phyloP scores from a whole-genome alignment of 768 basidiomycete genomes.

The Tylopilus sp. region DNA sequence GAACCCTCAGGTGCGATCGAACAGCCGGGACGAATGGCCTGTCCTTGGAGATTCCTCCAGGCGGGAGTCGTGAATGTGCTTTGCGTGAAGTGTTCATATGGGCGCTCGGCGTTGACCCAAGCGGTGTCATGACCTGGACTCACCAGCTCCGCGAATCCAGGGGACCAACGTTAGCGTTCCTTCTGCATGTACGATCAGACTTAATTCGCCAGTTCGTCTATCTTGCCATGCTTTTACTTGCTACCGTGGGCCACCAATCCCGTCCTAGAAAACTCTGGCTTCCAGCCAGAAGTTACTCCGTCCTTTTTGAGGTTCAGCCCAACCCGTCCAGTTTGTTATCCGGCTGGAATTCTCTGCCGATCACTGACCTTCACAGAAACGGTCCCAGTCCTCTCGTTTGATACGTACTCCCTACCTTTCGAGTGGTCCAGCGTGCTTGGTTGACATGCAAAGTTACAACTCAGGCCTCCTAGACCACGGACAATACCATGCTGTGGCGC shows the following conservation, averaged over 20 bases:
- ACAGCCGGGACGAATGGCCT: slow-evolving; percentile 16
- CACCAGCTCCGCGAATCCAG: slow-evolving; percentile 35
- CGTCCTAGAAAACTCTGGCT: slow-evolving; percentile 25
- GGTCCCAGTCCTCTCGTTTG: slow-evolving; percentile 6
- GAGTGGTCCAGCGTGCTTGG: slow-evolving; percentile 6
- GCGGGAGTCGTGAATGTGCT: slow-evolving; percentile 33
- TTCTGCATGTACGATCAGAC: slow-evolving; percentile 31
- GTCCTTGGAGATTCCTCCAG: slow-evolving; percentile 48
- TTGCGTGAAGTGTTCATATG: slow-evolving; percentile 27
- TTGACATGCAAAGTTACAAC: slow-evolving; percentile 30
- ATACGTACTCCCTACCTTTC: slow-evolving; percentile 1
- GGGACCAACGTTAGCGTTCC: slow-evolving; percentile 24
- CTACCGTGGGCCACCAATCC: slow-evolving; percentile 26
- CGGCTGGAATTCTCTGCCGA: slow-evolving; percentile 22
- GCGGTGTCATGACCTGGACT: slow-evolving; percentile 26
- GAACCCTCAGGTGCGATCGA: too few relatives aligned
- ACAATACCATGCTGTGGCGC: slow-evolving; percentile 26
- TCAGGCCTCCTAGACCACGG: slow-evolving; percentile 17
- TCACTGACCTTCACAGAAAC: slow-evolving; percentile 25
- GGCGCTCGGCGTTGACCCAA: slow-evolving; percentile 33
- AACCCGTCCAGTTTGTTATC: slow-evolving; percentile 28
- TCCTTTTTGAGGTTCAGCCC: slow-evolving; percentile 19
- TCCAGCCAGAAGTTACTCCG: slow-evolving; percentile 11
- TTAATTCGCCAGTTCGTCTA: slow-evolving; percentile 29
- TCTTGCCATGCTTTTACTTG: slow-evolving; percentile 33